These are phyloP conservation scores for Eutrema yunnanense DNA, from an alignment of 345 rosid genomes.

Conservation along the genomic window DNA sequence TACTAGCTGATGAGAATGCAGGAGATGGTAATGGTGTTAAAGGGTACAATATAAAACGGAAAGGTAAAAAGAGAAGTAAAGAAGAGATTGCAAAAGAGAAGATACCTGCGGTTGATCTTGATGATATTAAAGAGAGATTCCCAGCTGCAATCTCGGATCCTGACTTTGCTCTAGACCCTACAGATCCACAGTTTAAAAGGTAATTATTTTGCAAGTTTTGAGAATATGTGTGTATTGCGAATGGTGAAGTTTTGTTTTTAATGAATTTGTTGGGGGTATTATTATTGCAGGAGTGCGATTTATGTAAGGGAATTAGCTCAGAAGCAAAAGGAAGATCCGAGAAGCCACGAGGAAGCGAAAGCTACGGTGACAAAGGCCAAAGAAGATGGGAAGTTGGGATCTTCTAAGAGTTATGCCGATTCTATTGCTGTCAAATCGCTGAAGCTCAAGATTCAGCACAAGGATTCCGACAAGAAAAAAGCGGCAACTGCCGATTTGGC, in stretches of 20 bases:
- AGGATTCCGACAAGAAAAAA: slow-evolving; percentile 3
- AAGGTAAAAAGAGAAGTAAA: slow-evolving; percentile 50
- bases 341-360: slow-evolving; percentile 29
- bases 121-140: slow-evolving; percentile 58
- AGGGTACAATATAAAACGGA: slow-evolving; percentile 77
- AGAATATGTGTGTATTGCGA: not conserved
- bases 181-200: slow-evolving; percentile 96
- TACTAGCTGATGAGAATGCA: slow-evolving; percentile 73
- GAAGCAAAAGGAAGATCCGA: slow-evolving; percentile 39
- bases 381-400: slow-evolving; percentile 15
- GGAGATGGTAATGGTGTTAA: slow-evolving; percentile 44
- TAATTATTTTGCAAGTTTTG: slow-evolving; percentile 13
- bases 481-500: slow-evolving; percentile 3
- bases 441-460: slow-evolving; percentile 67
- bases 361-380: not conserved
- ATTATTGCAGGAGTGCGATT: slow-evolving; percentile 68
- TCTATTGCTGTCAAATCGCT: slow-evolving; percentile 60
- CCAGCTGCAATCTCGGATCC: slow-evolving; percentile 51
- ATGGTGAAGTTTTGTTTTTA: not conserved
- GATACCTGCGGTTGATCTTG: slow-evolving; percentile 49
- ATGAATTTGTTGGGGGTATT: not conserved
- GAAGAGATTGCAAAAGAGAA: slow-evolving; percentile 49
- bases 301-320: slow-evolving; percentile 63
- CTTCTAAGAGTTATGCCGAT: slow-evolving; percentile 36
- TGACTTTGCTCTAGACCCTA: slow-evolving; percentile 80